phyloP scores from a whole-genome alignment of 2,329 filamentous ascomycete species.

The Aspergillus pseudonomiae region DNA sequence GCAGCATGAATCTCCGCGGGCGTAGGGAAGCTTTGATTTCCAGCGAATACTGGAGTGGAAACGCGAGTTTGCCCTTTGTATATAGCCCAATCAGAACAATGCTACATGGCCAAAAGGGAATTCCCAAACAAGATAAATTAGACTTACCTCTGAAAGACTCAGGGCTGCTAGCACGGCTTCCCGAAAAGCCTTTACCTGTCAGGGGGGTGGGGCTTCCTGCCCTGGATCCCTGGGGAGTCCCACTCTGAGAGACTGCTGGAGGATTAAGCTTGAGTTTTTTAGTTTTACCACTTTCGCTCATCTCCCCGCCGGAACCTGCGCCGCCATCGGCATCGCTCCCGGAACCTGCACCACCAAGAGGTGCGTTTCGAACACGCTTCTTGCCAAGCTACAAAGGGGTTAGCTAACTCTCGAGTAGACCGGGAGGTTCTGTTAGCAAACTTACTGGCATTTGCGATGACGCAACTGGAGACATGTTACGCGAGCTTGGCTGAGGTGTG shows the following conservation, averaged over 20 bases:
- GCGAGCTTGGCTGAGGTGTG: slow-evolving; percentile 49
- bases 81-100: neutral
- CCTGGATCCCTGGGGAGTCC: slow-evolving; percentile 53
- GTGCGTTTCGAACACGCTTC: slow-evolving; percentile 48
- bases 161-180: slow-evolving; percentile 46
- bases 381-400: slow-evolving; percentile 49
- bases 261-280: slow-evolving; percentile 55
- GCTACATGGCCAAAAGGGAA: neutral
- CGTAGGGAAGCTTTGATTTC: slow-evolving; percentile 44
- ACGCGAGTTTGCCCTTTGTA: slow-evolving; percentile 30
- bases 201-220: slow-evolving; percentile 49
- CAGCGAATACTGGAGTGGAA: slow-evolving; percentile 34
- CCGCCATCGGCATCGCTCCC: slow-evolving; percentile 60
- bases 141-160: slow-evolving; percentile 35
- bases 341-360: slow-evolving; percentile 45
- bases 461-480: slow-evolving; percentile 65
- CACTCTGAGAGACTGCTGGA: slow-evolving; percentile 37
- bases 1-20: slow-evolving; percentile 50
- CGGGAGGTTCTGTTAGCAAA: neutral
- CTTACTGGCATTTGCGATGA: slow-evolving; percentile 59
- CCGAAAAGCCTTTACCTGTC: slow-evolving; percentile 29
- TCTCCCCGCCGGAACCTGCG: slow-evolving; percentile 51
- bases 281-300: slow-evolving; percentile 47
- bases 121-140: neutral
- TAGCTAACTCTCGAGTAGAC: slow-evolving; percentile 9